Conservation (phyloP, 1,284 basidiomycete genomes). For the Singerocomus rubriflavus region DNA sequence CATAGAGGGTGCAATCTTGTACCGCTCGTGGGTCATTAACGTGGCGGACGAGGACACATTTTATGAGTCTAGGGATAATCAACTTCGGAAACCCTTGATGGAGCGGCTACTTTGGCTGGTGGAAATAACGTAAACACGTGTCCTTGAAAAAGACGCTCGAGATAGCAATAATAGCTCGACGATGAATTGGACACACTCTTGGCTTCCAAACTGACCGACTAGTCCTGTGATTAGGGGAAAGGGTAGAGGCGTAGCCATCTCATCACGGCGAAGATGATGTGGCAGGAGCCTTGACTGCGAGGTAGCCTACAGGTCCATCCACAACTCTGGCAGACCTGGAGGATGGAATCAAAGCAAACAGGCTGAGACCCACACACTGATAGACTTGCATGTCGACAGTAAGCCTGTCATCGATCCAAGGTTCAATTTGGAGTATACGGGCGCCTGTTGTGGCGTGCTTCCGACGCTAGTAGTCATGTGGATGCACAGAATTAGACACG, state of each 20-base stretch:
- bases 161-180: conserved; percentile 18
- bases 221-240: background rate
- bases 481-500: no score
- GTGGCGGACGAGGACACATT: background rate
- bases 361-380: no score
- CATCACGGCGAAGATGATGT: background rate
- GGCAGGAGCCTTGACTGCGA: background rate
- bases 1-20: background rate
- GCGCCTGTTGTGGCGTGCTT: background rate
- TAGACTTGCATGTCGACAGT: background rate
- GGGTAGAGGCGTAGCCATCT: background rate
- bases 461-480: background rate
- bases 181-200: background rate
- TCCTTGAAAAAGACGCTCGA: conserved; percentile 10
- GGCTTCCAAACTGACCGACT: background rate
- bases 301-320: no score
- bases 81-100: conserved; percentile 7
- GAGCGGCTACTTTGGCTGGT: conserved; percentile 12
- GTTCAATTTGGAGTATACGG: no score
- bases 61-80: conserved; percentile 15
- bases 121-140: conserved; percentile 5
- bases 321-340: no score
- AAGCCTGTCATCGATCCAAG: no score
- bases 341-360: no score
- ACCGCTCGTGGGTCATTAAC: background rate